phyloP scores from a whole-genome alignment of 257 asterid species.

The Nicotiana noctiflora region DNA sequence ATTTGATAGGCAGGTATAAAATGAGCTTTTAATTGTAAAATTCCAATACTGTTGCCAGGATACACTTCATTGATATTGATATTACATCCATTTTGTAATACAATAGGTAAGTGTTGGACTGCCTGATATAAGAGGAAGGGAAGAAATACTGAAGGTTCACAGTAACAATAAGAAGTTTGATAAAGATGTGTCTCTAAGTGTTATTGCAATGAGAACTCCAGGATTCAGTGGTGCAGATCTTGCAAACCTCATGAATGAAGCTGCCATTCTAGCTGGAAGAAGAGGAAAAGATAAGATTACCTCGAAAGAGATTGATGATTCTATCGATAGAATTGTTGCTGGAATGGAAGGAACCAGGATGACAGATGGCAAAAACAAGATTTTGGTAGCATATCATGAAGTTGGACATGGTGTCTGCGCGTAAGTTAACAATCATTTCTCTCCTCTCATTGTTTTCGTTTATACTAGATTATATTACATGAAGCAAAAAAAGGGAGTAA shows the following conservation, averaged over 20 bases:
- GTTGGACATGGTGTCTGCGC: constrained; percentile 62
- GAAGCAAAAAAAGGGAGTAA: not conserved
- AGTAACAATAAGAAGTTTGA: constrained; percentile 41
- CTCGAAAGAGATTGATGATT: constrained; percentile 45
- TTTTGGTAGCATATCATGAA: constrained; percentile 57
- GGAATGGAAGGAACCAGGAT: constrained; percentile 76
- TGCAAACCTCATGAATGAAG: constrained; percentile 68
- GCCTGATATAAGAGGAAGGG: constrained; percentile 61
- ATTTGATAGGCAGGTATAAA: constrained; percentile 53
- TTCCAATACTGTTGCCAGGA: not conserved
- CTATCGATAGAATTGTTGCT: constrained; percentile 63
- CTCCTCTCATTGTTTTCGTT: not conserved
- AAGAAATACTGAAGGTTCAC: constrained; percentile 49
- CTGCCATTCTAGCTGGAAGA: constrained; percentile 70
- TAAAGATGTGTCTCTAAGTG: constrained; percentile 37
- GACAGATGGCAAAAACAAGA: constrained; percentile 71
- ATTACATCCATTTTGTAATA: not conserved
- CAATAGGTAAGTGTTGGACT: constrained; percentile 50
- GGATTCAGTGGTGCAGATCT: constrained; percentile 74
- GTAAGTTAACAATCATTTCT: constrained; percentile 25
- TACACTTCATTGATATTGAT: not conserved
- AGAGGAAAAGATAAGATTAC: constrained; percentile 48
- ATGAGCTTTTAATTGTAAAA: not conserved
- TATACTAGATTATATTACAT: not conserved
- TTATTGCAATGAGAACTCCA: constrained; percentile 65